Conservation (phyloP, 768 basidiomycete species). For the Lyophyllum shimeji region DNA sequence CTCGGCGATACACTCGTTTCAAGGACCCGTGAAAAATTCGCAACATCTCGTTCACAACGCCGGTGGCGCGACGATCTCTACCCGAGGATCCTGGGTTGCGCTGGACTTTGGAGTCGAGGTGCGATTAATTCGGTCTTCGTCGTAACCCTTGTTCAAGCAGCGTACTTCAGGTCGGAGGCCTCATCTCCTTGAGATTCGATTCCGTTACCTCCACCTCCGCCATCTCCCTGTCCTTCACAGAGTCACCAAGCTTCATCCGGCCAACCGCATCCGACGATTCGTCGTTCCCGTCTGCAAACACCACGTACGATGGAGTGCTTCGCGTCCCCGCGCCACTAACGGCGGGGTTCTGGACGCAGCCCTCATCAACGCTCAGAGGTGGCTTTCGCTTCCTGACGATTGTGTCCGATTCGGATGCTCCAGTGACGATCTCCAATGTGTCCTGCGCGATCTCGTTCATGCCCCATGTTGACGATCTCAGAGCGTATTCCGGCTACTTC, state of each 20-base stretch:
- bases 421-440: slow-evolving; percentile 46
- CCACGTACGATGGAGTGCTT: slow-evolving; percentile 43
- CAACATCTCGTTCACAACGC: slow-evolving; percentile 31
- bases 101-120: slow-evolving; percentile 60
- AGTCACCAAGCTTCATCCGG: slow-evolving; percentile 55
- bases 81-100: slow-evolving; percentile 45
- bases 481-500: slow-evolving; percentile 43
- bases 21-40: slow-evolving; percentile 35
- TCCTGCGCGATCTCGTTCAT: slow-evolving; percentile 52
- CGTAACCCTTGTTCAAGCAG: background rate
- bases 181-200: slow-evolving; percentile 48
- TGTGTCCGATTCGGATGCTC: slow-evolving; percentile 31
- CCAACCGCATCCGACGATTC: slow-evolving; percentile 55
- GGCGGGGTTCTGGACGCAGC: slow-evolving; percentile 48
- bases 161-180: slow-evolving; percentile 46
- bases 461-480: slow-evolving; percentile 48
- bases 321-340: slow-evolving; percentile 34
- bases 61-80: slow-evolving; percentile 37
- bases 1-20: slow-evolving; percentile 32
- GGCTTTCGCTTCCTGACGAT: slow-evolving; percentile 57
- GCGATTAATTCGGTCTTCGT: slow-evolving; percentile 1
- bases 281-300: slow-evolving; percentile 43
- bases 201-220: slow-evolving; percentile 29
- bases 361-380: slow-evolving; percentile 42
- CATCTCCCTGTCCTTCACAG: slow-evolving; percentile 55